Conservation (phyloP, 805 yeast genomes). For the Saturnispora halmiae region DNA sequence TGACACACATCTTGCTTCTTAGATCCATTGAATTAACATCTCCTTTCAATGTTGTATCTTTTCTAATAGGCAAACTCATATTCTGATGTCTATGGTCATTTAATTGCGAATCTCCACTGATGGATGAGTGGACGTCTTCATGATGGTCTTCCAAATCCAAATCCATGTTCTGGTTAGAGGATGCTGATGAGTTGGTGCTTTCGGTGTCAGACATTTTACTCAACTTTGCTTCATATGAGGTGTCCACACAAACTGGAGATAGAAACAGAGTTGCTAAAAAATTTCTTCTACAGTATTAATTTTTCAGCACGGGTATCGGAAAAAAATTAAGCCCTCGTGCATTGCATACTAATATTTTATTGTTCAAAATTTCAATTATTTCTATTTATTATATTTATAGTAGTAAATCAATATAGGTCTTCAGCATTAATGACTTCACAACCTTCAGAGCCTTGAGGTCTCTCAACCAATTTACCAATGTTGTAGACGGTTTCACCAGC, state of each 20-base stretch:
- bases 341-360: background rate
- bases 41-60: conserved; percentile 18
- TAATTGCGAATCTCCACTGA: conserved; percentile 29
- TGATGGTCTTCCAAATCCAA: conserved; percentile 7
- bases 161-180: conserved; percentile 6
- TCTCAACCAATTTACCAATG: conserved; percentile 50
- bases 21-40: conserved; percentile 18
- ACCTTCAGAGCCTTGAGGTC: conserved; percentile 42
- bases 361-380: background rate
- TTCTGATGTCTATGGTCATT: conserved; percentile 31
- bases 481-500: conserved; percentile 69
- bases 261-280: background rate
- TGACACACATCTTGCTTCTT: conserved; percentile 23
- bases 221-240: background rate
- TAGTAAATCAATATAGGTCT: conserved; percentile 35
- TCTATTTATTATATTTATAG: no score
- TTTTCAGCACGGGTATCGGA: no score
- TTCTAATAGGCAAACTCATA: conserved; percentile 27
- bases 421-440: conserved; percentile 49
- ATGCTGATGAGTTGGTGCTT: background rate
- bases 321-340: no score
- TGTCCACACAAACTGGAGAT: background rate
- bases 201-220: conserved; percentile 19
- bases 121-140: conserved; percentile 28
- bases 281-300: no score